Evolutionary conservation across 2,329 filamentous ascomycete genomes (phyloP).

Genomic region (Neopestalotiopsis clavispora): DNA sequence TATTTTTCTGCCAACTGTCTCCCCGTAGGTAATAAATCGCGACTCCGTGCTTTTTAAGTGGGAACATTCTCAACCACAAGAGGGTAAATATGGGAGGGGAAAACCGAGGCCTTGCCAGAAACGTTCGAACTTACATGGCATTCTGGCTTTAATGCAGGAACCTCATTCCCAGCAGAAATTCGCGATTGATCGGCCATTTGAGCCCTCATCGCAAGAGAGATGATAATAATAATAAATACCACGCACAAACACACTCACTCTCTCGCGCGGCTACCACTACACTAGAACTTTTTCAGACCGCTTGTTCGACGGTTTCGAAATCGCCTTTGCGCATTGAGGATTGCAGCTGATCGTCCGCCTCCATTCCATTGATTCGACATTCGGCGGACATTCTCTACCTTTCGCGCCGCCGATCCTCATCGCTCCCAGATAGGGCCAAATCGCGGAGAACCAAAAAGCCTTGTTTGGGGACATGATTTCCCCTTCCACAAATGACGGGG

Average conservation of each 20-base stretch:
- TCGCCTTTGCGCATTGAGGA: background rate
- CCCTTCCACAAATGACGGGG: background rate
- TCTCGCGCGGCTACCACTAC: background rate
- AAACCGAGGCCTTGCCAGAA: background rate
- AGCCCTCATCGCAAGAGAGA: background rate
- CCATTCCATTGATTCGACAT: constrained; percentile 4
- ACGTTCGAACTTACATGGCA: background rate
- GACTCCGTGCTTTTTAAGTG: background rate
- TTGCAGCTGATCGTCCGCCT: constrained; percentile 10
- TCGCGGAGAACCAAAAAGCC: background rate
- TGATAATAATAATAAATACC: background rate
- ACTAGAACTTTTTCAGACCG: background rate
- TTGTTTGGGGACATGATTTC: background rate
- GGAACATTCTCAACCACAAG: background rate
- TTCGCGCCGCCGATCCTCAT: constrained; percentile 9
- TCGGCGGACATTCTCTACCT: background rate
- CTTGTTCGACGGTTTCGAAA: background rate
- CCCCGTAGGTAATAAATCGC: background rate
- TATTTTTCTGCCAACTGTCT: constrained; percentile 4
- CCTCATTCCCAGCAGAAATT: constrained; percentile 3
- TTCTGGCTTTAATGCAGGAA: constrained; percentile 7
- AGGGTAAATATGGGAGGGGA: background rate
- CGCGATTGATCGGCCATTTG: background rate
- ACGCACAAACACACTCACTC: background rate
- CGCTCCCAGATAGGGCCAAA: background rate